Conservation (phyloP, 2,329 filamentous ascomycete genomes). For the Phyllosticta paracitricarpa region DNA sequence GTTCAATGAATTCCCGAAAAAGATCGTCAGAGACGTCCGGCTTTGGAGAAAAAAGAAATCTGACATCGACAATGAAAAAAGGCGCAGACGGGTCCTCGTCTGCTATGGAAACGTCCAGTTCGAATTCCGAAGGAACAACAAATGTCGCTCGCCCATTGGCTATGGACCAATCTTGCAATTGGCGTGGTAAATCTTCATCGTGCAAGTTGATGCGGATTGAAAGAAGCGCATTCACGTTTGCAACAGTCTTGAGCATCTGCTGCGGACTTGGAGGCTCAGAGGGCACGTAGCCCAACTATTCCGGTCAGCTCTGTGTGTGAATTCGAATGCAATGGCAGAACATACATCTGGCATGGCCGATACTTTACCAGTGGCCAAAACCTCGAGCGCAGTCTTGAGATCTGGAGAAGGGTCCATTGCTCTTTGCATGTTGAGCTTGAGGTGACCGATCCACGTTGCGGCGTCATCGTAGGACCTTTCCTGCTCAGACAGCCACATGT, state of each 20-base stretch:
- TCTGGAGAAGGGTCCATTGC: conserved; percentile 83
- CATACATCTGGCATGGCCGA: conserved; percentile 70
- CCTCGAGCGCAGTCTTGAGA: conserved; percentile 76
- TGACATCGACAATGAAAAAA: conserved; percentile 90
- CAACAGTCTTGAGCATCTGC: conserved; percentile 63
- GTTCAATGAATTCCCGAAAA: conserved; percentile 58
- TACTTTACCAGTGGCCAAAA: conserved; percentile 68
- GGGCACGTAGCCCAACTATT: conserved; percentile 64
- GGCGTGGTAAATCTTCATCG: conserved; percentile 62
- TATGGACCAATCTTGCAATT: conserved; percentile 69
- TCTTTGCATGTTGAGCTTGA: conserved; percentile 62
- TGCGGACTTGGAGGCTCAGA: conserved; percentile 60
- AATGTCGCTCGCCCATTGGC: conserved; percentile 86
- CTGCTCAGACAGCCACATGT: conserved; percentile 52
- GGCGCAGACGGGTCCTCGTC: conserved; percentile 75
- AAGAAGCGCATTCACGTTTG: conserved; percentile 73
- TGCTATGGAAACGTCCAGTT: conserved; percentile 83
- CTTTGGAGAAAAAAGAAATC: conserved; percentile 67
- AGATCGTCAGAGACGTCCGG: conserved; percentile 48
- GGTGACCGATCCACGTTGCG: conserved; percentile 51
- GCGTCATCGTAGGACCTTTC: conserved; percentile 26
- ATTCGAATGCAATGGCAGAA: conserved; percentile 15
- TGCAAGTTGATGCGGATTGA: conserved; percentile 76
- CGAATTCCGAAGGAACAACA: conserved; percentile 71
- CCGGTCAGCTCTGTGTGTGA: conserved; percentile 4